These are phyloP conservation scores for Aureobasidium sp. DNA, from an alignment of 2,329 filamentous ascomycete species.

Conservation along the genomic window DNA sequence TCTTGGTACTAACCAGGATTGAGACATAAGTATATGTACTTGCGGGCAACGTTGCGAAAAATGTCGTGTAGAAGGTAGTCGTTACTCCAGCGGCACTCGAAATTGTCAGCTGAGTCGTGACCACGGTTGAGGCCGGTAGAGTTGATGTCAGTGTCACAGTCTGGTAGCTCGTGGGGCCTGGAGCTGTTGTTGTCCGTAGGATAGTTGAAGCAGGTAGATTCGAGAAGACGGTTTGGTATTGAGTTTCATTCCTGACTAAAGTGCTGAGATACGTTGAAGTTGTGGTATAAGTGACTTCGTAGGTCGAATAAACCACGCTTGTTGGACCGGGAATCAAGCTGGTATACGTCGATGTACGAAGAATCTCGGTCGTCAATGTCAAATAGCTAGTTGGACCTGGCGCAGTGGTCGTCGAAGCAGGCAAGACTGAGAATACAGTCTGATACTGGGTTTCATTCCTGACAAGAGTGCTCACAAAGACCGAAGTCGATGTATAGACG, in stretches of 20 bases:
- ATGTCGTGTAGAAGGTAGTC: neutral
- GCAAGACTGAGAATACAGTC: neutral
- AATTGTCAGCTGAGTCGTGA: neutral
- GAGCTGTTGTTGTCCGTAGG: neutral
- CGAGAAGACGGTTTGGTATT: neutral
- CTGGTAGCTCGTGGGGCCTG: neutral
- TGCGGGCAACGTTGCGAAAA: neutral
- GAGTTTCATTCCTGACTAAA: neutral
- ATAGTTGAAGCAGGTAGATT: neutral
- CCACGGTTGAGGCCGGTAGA: neutral
- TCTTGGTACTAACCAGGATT: neutral
- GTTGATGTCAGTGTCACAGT: neutral
- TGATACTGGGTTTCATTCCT: neutral
- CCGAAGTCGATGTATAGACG: neutral
- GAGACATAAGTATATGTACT: neutral
- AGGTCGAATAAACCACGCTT: neutral
- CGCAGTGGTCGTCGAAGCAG: neutral
- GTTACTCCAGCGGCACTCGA: neutral
- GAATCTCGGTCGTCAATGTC: neutral
- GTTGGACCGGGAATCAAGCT: neutral
- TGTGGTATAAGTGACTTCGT: neutral
- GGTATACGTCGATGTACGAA: neutral
- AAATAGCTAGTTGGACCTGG: neutral
- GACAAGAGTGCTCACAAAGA: neutral
- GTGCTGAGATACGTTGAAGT: neutral